These are phyloP conservation scores for Solanum pinnatisectum DNA, from an alignment of 257 asterid genomes.

Conservation along the genomic window DNA sequence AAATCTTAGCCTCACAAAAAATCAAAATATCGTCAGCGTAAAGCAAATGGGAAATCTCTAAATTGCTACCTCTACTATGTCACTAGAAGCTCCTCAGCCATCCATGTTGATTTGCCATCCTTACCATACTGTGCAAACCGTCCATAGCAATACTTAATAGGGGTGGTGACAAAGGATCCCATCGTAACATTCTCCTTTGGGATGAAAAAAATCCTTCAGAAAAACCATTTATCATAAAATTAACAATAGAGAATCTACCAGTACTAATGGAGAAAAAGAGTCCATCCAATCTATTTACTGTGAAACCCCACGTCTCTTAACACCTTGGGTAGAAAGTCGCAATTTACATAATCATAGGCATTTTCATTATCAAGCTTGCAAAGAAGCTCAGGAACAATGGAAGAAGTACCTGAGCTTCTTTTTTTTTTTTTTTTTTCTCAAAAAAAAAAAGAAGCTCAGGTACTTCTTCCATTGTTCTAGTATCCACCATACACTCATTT, in stretches of 20 bases:
- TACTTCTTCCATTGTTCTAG: not conserved
- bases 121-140: not conserved
- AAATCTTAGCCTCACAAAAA: not conserved
- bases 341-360: not conserved
- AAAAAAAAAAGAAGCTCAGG: too few relatives aligned
- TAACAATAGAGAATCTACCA: not conserved
- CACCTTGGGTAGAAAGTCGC: not conserved
- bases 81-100: not conserved
- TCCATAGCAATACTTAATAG: not conserved
- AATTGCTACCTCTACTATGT: not conserved
- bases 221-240: not conserved
- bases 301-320: not conserved
- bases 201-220: not conserved
- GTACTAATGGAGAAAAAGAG: not conserved
- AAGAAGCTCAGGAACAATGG: too few relatives aligned
- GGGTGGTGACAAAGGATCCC: not conserved
- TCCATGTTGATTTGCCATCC: not conserved
- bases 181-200: not conserved
- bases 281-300: not conserved
- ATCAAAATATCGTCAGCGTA: not conserved
- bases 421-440: too few relatives aligned
- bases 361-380: not conserved
- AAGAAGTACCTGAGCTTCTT: too few relatives aligned
- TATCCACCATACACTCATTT: not conserved
- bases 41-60: not conserved